phyloP scores from a whole-genome alignment of 306 rosid genomes.

The Fragaria ananassa region DNA sequence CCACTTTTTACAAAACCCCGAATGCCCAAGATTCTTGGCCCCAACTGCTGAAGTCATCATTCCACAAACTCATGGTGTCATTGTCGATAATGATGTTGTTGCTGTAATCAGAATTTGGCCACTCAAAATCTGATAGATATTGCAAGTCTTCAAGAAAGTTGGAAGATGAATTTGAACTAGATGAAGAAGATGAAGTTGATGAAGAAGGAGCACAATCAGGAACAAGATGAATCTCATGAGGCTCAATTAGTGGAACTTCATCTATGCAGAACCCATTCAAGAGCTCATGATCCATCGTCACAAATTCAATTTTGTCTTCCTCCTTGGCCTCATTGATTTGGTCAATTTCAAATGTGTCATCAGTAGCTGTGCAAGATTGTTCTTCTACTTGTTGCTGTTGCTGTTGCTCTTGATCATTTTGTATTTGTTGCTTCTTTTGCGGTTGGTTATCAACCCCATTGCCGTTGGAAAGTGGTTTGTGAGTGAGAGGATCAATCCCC shows the following conservation, averaged over 20 bases:
- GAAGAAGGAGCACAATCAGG: constrained; percentile 36
- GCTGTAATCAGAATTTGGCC: constrained; percentile 32
- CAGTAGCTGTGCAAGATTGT: constrained; percentile 11
- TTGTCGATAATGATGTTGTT: background rate
- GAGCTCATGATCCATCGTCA: constrained; percentile 25
- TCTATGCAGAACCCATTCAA: constrained; percentile 52
- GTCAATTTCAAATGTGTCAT: constrained; percentile 18
- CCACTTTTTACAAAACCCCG: constrained; percentile 33
- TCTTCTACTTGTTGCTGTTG: constrained; percentile 1
- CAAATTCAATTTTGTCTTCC: constrained; percentile 33
- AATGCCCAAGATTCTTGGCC: constrained; percentile 53
- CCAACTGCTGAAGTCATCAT: constrained; percentile 62
- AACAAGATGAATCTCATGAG: constrained; percentile 32
- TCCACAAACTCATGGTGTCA: constrained; percentile 41
- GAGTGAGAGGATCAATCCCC: constrained; percentile 79
- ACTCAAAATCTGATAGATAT: constrained; percentile 55
- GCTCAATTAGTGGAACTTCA: constrained; percentile 57
- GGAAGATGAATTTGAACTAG: constrained; percentile 36
- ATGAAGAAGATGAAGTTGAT: constrained; percentile 34
- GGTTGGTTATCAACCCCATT: constrained; percentile 33
- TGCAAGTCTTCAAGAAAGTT: constrained; percentile 45
- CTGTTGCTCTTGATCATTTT: constrained; percentile 3
- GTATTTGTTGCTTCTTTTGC: constrained; percentile 10
- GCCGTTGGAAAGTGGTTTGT: constrained; percentile 36
- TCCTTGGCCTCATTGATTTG: constrained; percentile 36